Conservation (phyloP, 2,329 filamentous ascomycete species). For the Colletotrichum lentis region DNA sequence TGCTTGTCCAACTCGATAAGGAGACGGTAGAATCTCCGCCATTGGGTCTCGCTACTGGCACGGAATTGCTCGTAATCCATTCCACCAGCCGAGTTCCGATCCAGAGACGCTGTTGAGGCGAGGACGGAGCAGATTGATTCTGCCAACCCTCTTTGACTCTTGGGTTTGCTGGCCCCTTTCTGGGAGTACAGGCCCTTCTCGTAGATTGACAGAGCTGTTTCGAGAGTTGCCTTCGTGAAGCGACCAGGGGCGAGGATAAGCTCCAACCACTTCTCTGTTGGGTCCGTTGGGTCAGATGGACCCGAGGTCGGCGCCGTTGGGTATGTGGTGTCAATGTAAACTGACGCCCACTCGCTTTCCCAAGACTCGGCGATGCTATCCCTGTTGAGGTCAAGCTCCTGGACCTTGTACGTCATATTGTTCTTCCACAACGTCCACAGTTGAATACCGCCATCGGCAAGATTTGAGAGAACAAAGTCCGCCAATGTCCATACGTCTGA, state of each 20-base stretch:
- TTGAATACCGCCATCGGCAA: conserved; percentile 62
- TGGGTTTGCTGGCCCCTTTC: conserved; percentile 51
- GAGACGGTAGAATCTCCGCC: conserved; percentile 88
- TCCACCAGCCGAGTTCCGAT: conserved; percentile 66
- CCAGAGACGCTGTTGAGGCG: conserved; percentile 72
- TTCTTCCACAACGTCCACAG: conserved; percentile 88
- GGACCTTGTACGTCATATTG: conserved; percentile 79
- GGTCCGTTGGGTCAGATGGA: conserved; percentile 71
- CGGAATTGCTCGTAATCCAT: conserved; percentile 82
- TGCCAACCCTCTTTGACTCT: conserved; percentile 67
- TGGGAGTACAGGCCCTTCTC: conserved; percentile 66
- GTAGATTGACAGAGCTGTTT: conserved; percentile 84
- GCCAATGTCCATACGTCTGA: conserved; percentile 82
- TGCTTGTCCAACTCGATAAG: conserved; percentile 86
- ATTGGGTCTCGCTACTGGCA: conserved; percentile 79
- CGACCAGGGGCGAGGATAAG: conserved; percentile 84
- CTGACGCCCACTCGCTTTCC: conserved; percentile 73
- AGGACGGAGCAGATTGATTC: conserved; percentile 80
- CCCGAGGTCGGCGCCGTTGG: conserved; percentile 66
- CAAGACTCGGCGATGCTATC: conserved; percentile 69
- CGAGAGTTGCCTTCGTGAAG: conserved; percentile 80
- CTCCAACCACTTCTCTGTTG: conserved; percentile 85
- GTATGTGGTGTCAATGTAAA: conserved; percentile 66
- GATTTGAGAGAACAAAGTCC: conserved; percentile 73
- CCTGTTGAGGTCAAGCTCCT: conserved; percentile 76